Evolutionary conservation across 129 eudicot genomes (phyloP), one percentile per base, ranked within the genome.

Genomic region (Silybum marianum): DNA sequence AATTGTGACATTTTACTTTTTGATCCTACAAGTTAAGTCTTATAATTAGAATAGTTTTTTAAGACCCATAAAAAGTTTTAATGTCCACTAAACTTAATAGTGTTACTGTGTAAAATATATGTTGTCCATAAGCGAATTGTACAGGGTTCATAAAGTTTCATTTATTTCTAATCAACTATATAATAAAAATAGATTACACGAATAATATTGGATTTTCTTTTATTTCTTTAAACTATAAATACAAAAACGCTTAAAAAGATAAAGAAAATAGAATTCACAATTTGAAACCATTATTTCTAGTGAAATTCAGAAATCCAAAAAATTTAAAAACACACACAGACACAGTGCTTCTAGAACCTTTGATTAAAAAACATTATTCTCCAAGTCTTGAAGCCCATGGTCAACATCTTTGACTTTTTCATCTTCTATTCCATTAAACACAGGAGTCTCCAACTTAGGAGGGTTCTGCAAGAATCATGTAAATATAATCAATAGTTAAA

Each of bases 361-460:
- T 73, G 18, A 48, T 48, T 58, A 96, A 87, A 96, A 93, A 22
- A 96, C 88, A 80, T 93, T 96, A 71, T 88, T 88, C 81, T 93
- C 97, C 84, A 96, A 86, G 83, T 96, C 99, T 62, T 89, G 76
- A 21, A 96, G 87, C 22, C 85, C 95, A 7, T 92, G 92, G 83
- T 96, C 97, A 10, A 88, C 87, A 23, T 62, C 92, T 63, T 82
- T 86, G 38, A 71, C 80, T 32, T 92, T 95, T 72, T 87, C 86
- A 78, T 90, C 93, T 69, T 88, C 92, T 72, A 71, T 44, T 40
- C 60, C 75, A 66, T 84, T 87, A 54, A 93, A 88, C 26, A 90
- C 88, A 21, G 97, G 91, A 81, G 90, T 77, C 34, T 93, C 99
- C 4, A 96, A 91, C 85, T 84, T 84, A 6, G 99, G 99, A 74